Base-by-base conservation (phyloP, 2,329 filamentous ascomycete genomes). In the Colletotrichum liaoningense region DNA sequence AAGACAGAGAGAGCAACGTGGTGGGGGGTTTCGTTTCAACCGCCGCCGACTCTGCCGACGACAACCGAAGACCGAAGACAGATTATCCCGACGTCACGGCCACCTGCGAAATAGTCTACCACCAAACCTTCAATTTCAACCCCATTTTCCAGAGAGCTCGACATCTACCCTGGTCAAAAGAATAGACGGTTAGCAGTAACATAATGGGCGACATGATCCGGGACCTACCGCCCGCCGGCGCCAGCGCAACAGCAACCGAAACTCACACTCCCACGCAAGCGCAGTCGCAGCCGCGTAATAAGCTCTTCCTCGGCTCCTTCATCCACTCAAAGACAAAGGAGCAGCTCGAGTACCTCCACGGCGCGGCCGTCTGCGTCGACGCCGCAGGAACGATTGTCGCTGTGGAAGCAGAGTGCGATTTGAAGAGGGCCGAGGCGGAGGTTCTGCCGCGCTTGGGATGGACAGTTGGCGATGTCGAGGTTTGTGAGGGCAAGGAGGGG, bases 281-380 rank as follows among this genome's bases (percentile, higher is more conserved):
- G 16, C 49, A 46, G 19, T 4, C 42, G 19, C 42, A 49, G 42
- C 16, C 8, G 16, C 63, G 63, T 69, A 85, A 86, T 62, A 83
- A 88, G 77, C 77, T 90, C 24, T 88, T 90, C 76, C 78, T 87
- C 49, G 89, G 89, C 72, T 87, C 86, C 0, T 91, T 91, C 76
- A 82, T 91, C 69, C 88, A 90, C 79, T 86, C 86, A 79, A 86
- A 83, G 75, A 82, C 80, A 16, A 84, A 86, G 4, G 82, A 83
- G 69, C 80, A 87, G 77, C 83, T 91, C 19, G 83, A 88, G 63
- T 88, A 88, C 74, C 78, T 89, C 11, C 86, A 90, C 77, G 78
- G 87, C 63, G 81, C 87, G 0, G 86, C 85, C 1, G 79, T 90
- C 12, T 88, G 83, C 42, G 88, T 91, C n/a, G 85, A 89, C 66